Evolutionary conservation across 2,329 filamentous ascomycete species (phyloP).

Genomic region (Davidsoniella eucalypti): DNA sequence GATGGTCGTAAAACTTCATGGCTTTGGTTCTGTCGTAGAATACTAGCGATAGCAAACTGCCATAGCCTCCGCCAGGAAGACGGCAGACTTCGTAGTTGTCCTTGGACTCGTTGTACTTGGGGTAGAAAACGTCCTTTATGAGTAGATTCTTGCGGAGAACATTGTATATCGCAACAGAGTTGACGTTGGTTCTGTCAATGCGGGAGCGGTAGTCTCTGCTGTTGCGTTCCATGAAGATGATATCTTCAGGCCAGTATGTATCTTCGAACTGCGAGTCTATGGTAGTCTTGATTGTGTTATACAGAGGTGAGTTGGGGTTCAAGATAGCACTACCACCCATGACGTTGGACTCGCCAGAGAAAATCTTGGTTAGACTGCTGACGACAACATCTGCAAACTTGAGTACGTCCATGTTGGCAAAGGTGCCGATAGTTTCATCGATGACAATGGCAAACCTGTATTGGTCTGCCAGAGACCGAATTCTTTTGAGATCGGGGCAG

Average conservation of each 20-base stretch:
- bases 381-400: conserved; percentile 82
- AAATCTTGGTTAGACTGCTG: conserved; percentile 90
- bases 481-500: conserved; percentile 70
- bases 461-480: conserved; percentile 59
- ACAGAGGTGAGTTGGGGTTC: conserved; percentile 53
- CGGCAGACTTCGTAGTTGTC: conserved; percentile 64
- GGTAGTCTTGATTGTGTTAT: conserved; percentile 48
- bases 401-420: conserved; percentile 87
- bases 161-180: conserved; percentile 68
- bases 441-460: conserved; percentile 84
- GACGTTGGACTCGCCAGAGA: conserved; percentile 93
- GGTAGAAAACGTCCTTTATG: conserved; percentile 75
- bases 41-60: conserved; percentile 71
- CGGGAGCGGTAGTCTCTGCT: conserved; percentile 78
- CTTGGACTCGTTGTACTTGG: conserved; percentile 56
- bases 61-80: conserved; percentile 64
- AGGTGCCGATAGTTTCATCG: conserved; percentile 93
- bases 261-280: conserved; percentile 60
- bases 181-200: conserved; percentile 69
- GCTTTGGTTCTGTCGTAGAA: conserved; percentile 58
- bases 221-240: conserved; percentile 89
- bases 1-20: conserved; percentile 64
- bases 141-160: conserved; percentile 42
- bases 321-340: conserved; percentile 71
- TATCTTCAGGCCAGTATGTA: conserved; percentile 86